Conservation (phyloP, 2,329 filamentous ascomycete genomes). For the Pseudogymnoascus sp. region DNA sequence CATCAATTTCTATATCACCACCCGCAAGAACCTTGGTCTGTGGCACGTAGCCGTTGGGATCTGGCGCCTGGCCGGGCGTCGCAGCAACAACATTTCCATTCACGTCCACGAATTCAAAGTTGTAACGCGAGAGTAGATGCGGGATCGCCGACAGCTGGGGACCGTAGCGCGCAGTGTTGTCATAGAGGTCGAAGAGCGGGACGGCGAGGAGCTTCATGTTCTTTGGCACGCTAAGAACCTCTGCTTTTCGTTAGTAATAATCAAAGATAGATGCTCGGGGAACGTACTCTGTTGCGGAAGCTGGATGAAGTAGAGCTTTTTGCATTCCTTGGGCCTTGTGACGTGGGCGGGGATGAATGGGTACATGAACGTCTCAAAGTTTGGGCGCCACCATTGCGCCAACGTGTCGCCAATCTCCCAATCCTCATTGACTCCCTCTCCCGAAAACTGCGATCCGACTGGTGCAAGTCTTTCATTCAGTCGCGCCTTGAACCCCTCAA, state of each 20-base stretch:
- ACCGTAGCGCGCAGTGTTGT: constrained; percentile 90
- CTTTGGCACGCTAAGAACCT: constrained; percentile 93
- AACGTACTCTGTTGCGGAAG: constrained; percentile 78
- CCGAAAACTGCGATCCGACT: constrained; percentile 71
- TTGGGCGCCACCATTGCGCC: constrained; percentile 97
- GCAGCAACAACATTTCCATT: constrained; percentile 77
- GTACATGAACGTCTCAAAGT: constrained; percentile 99
- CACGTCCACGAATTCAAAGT: constrained; percentile 97
- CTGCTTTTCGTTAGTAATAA: constrained; percentile 38
- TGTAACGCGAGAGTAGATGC: constrained; percentile 87
- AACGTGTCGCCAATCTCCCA: constrained; percentile 94
- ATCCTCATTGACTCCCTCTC: constrained; percentile 82
- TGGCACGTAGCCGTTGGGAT: constrained; percentile 46
- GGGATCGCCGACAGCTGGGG: constrained; percentile 95
- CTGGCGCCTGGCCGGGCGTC: constrained; percentile 65
- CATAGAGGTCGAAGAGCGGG: constrained; percentile 94
- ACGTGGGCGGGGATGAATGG: constrained; percentile 95
- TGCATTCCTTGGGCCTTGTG: constrained; percentile 95
- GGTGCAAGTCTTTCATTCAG: constrained; percentile 91
- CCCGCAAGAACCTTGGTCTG: constrained; percentile 59
- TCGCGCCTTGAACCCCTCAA: constrained; percentile 87
- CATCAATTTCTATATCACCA: constrained; percentile 54
- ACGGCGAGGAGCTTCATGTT: constrained; percentile 99
- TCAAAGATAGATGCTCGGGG: background rate
- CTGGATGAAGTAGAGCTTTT: constrained; percentile 97